Evolutionary conservation across 768 basidiomycete genomes (phyloP).

Genomic region (Agrocybe pediades): DNA sequence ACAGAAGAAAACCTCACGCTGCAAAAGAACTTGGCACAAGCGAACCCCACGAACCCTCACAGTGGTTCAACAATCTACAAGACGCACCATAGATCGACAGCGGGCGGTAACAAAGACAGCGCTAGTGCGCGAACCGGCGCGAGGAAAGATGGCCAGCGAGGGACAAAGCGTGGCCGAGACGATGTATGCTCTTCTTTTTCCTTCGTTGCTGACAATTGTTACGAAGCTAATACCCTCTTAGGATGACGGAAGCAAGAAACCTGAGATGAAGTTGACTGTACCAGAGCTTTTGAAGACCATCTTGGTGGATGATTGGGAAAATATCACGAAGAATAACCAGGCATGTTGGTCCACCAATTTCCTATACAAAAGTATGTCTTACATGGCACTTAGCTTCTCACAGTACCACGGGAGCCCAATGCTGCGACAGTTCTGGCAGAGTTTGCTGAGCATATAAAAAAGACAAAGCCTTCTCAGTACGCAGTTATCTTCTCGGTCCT

Average conservation of each 20-base stretch:
- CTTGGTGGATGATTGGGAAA: constrained; percentile 98
- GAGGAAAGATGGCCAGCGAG: constrained; percentile 64
- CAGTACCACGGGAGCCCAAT: constrained; percentile 77
- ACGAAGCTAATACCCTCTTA: constrained; percentile 27
- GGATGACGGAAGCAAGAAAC: constrained; percentile 77
- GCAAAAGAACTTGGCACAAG: constrained; percentile 66
- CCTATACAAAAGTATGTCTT: neutral
- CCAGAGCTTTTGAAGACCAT: constrained; percentile 89
- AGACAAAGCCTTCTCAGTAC: constrained; percentile 50
- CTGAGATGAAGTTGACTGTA: constrained; percentile 88
- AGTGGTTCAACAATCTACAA: constrained; percentile 21
- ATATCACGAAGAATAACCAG: constrained; percentile 92
- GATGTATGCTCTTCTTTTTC: constrained; percentile 48
- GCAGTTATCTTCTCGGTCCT: constrained; percentile 18
- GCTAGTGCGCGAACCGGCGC: constrained; percentile 32
- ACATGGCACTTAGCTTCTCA: constrained; percentile 63
- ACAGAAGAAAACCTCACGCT: constrained; percentile 78
- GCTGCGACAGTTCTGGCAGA: constrained; percentile 77
- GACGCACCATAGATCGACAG: constrained; percentile 19
- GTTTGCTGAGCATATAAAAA: constrained; percentile 67
- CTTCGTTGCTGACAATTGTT: neutral
- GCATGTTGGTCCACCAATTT: constrained; percentile 36
- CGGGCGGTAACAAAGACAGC: constrained; percentile 27
- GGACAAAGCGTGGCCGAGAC: constrained; percentile 73
- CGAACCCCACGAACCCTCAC: constrained; percentile 26